Conservation (phyloP, 164 flowering plant genomes). For the Magnolia officinalis region DNA sequence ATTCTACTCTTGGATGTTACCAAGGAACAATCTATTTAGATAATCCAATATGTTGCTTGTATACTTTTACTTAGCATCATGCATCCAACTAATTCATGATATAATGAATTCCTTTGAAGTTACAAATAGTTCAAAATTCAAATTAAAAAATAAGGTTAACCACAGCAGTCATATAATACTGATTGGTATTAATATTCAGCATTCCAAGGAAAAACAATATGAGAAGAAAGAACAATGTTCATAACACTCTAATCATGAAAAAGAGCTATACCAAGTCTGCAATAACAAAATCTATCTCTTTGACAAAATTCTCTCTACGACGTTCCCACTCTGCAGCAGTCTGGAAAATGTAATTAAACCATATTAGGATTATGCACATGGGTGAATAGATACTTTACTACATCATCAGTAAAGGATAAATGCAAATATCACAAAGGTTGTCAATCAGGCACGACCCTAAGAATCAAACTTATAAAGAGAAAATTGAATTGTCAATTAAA, state of each 20-base stretch:
- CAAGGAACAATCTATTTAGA: not conserved
- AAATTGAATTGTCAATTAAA: not conserved
- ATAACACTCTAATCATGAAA: not conserved
- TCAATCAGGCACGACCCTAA: not conserved
- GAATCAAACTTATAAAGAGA: not conserved
- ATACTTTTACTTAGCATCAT: not conserved
- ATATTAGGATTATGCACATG: not conserved
- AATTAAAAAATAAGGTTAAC: not conserved
- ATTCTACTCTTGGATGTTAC: not conserved
- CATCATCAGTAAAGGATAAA: not conserved
- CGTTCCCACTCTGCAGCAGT: conserved; percentile 84
- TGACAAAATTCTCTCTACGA: conserved; percentile 73
- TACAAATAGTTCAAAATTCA: too few relatives aligned
- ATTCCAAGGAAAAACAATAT: not conserved
- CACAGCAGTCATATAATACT: not conserved
- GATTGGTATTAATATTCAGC: not conserved
- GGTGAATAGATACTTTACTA: not conserved
- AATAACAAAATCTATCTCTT: conserved; percentile 90
- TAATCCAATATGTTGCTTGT: not conserved
- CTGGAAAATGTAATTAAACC: conserved; percentile 29
- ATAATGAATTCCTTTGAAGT: not conserved
- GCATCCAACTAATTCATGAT: not conserved
- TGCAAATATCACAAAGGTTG: not conserved
- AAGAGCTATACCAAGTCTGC: conserved; percentile 85
- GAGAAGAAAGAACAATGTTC: not conserved